phyloP scores from a whole-genome alignment of 805 yeast species.

The Ogataea neopini region DNA sequence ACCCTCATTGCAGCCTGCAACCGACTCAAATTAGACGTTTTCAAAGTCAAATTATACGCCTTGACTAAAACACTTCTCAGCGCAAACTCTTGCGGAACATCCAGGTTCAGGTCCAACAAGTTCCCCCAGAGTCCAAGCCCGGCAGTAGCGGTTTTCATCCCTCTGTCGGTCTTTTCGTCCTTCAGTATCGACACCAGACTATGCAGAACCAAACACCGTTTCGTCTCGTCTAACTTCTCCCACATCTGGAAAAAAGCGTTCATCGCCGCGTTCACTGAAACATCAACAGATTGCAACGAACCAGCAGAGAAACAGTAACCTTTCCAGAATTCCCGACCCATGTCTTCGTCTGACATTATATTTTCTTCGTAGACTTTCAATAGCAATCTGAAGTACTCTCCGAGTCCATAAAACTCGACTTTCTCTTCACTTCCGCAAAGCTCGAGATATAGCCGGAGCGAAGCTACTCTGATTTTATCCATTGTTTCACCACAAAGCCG shows the following conservation, averaged over 20 bases:
- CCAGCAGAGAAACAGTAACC: slow-evolving; percentile 59
- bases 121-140: slow-evolving; percentile 35
- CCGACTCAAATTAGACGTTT: slow-evolving; percentile 42
- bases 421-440: neutral
- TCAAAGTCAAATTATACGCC: slow-evolving; percentile 57
- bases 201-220: slow-evolving; percentile 20
- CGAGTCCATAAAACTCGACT: slow-evolving; percentile 1
- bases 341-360: slow-evolving; percentile 7
- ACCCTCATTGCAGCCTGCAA: slow-evolving; percentile 43
- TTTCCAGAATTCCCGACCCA: slow-evolving; percentile 48
- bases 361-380: slow-evolving; percentile 24
- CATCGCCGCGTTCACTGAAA: slow-evolving; percentile 45
- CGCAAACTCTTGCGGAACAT: slow-evolving; percentile 34
- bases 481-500: slow-evolving; percentile 66
- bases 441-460: slow-evolving; percentile 41
- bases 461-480: slow-evolving; percentile 48
- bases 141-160: slow-evolving; percentile 26
- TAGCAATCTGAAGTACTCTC: slow-evolving; percentile 34
- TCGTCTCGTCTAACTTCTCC: slow-evolving; percentile 14
- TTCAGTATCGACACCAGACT: slow-evolving; percentile 33
- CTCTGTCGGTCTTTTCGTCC: slow-evolving; percentile 9
- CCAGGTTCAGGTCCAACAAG: slow-evolving; percentile 41
- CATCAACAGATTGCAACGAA: slow-evolving; percentile 50
- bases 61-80: slow-evolving; percentile 44
- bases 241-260: slow-evolving; percentile 35